Evolutionary conservation across 1,139 yeast species (phyloP).

Genomic region (Saccharomyces hybrid): DNA sequence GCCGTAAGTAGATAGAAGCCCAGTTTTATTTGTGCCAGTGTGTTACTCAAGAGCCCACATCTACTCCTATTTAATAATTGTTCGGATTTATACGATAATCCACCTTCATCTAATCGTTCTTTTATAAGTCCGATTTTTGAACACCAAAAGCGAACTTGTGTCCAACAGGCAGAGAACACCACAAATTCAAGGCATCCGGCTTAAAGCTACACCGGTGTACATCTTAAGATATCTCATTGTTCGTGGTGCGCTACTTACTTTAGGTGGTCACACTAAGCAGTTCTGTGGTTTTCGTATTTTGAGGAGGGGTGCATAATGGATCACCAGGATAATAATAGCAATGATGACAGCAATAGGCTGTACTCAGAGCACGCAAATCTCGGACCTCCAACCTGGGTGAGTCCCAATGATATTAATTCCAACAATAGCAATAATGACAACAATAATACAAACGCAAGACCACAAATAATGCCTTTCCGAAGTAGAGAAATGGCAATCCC

Average conservation of each 20-base stretch:
- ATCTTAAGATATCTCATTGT: not conserved
- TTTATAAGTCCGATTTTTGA: not conserved
- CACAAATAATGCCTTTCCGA: not conserved
- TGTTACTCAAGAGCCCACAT: not conserved
- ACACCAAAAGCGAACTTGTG: not conserved
- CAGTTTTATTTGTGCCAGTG: not conserved
- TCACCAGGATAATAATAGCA: not conserved
- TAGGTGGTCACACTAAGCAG: not conserved
- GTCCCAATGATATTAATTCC: not conserved
- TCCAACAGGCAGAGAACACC: not conserved
- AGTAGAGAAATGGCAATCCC: not conserved
- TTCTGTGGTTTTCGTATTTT: not conserved
- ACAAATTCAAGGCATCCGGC: not conserved
- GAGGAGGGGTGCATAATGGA: not conserved
- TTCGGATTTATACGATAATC: not conserved
- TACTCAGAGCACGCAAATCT: not conserved
- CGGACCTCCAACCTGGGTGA: not conserved
- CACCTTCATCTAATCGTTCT: not conserved
- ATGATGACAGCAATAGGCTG: not conserved
- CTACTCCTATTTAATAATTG: not conserved
- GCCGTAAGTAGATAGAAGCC: not conserved
- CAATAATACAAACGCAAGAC: not conserved
- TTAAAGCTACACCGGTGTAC: not conserved
- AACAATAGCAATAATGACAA: not conserved
- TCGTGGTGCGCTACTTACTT: not conserved